Conservation (phyloP, 305 asterid species). For the Fraxinus nigra region DNA sequence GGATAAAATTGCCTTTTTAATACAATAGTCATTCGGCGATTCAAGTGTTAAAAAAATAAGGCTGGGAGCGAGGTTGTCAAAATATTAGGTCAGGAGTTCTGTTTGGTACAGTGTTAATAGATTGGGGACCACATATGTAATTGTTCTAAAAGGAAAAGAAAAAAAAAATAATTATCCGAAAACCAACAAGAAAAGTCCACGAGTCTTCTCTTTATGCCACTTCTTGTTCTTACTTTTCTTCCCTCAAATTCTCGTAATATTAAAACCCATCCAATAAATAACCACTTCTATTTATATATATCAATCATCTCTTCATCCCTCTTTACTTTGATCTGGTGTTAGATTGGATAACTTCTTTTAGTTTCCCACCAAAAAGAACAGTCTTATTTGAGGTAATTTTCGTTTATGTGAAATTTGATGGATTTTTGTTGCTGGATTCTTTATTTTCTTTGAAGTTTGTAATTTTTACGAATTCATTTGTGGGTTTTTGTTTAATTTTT, state of each 20-base stretch:
- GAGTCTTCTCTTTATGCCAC: constrained; percentile 3
- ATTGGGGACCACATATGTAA: not conserved
- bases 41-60: not conserved
- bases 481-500: not conserved
- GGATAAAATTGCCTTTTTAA: not conserved
- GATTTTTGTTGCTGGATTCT: not conserved
- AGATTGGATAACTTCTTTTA: not conserved
- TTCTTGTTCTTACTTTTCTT: constrained; percentile 19
- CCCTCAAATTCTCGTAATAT: constrained; percentile 23
- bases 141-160: not conserved
- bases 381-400: constrained; percentile 22
- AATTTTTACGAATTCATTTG: not conserved
- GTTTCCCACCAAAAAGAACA: constrained; percentile 12
- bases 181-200: constrained; percentile 15
- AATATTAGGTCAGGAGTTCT: not conserved
- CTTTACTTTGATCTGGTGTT: constrained; percentile 29
- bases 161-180: not conserved
- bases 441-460: not conserved
- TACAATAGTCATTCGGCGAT: not conserved
- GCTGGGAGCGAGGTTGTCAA: not conserved
- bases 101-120: not conserved
- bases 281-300: constrained; percentile 2
- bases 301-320: constrained; percentile 17
- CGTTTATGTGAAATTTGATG: constrained; percentile 18
- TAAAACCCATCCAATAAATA: constrained; percentile 8